These are phyloP conservation scores for Dendrothele bispora DNA, from an alignment of 768 basidiomycete species.

Conservation along the genomic window DNA sequence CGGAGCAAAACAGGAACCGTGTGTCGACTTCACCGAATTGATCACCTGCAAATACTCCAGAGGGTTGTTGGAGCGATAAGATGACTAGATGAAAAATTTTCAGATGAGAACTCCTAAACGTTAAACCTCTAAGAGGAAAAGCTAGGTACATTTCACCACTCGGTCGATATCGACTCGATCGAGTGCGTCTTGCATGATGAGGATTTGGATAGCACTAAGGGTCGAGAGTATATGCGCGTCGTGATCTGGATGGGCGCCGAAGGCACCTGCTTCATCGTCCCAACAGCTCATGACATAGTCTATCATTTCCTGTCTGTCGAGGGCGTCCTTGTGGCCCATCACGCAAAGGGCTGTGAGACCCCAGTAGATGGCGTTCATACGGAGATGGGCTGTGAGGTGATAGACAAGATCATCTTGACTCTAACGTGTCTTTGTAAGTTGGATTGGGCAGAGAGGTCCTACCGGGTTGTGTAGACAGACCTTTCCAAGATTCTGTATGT, in stretches of 20 bases:
- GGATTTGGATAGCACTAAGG: conserved; percentile 88
- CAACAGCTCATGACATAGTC: conserved; percentile 93
- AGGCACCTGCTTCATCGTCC: conserved; percentile 90
- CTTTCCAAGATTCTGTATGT: conserved; percentile 75
- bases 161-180: conserved; percentile 69
- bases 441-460: background rate
- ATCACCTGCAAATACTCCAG: conserved; percentile 91
- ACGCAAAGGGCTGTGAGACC: conserved; percentile 85
- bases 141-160: conserved; percentile 67
- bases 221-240: conserved; percentile 90
- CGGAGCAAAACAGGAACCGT: conserved; percentile 87
- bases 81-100: conserved; percentile 57
- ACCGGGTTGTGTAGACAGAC: conserved; percentile 39
- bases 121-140: background rate
- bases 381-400: conserved; percentile 89
- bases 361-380: conserved; percentile 97
- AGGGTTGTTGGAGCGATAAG: conserved; percentile 78
- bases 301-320: conserved; percentile 83
- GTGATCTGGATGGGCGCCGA: conserved; percentile 90
- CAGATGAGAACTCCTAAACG: too few relatives aligned
- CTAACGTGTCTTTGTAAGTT: conserved; percentile 31
- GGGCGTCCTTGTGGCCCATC: conserved; percentile 75
- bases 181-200: conserved; percentile 81
- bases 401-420: conserved; percentile 83
- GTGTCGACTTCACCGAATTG: conserved; percentile 91